Percentiles rank a stretch among this genome's conserved stretches.
Conservation (phyloP, 257 asterid genomes). For the Linaria vulgaris region DNA sequence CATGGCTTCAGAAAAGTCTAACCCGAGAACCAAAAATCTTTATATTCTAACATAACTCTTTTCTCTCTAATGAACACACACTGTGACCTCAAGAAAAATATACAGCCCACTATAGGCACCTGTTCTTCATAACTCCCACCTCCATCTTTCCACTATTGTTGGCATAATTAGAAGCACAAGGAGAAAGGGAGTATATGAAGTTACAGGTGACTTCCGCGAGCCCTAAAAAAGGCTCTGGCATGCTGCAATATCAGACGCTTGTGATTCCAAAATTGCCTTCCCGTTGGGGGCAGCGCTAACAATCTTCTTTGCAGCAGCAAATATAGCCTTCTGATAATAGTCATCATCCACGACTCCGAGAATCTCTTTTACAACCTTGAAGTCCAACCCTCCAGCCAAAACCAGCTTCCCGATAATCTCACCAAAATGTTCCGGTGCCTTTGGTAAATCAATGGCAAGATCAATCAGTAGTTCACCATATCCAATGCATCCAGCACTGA, state of each 20-base stretch:
- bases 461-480: conserved; percentile 70
- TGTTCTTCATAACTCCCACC: conserved; percentile 37
- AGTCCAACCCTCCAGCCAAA: conserved; percentile 58
- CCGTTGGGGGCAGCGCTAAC: conserved; percentile 51
- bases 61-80: conserved; percentile 44
- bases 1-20: conserved; percentile 40
- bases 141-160: background rate
- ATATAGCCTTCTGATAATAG: conserved; percentile 55
- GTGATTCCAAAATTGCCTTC: conserved; percentile 55
- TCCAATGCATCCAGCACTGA: conserved; percentile 44
- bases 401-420: conserved; percentile 66
- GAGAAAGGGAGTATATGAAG: conserved; percentile 30
- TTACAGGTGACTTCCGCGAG: conserved; percentile 22
- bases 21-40: conserved; percentile 38
- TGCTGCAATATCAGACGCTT: conserved; percentile 60
- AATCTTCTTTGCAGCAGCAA: conserved; percentile 37
- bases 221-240: conserved; percentile 58
- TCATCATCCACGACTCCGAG: conserved; percentile 56
- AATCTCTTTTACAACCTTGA: conserved; percentile 60
- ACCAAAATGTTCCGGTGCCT: conserved; percentile 81
- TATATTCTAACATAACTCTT: conserved; percentile 20
- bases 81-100: conserved; percentile 44
- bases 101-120: conserved; percentile 40
- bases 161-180: conserved; percentile 6
- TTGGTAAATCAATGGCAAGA: conserved; percentile 86